Evolutionary conservation across 2,329 filamentous ascomycete genomes (phyloP).

Genomic region (Trichophyton mentagrophytes): DNA sequence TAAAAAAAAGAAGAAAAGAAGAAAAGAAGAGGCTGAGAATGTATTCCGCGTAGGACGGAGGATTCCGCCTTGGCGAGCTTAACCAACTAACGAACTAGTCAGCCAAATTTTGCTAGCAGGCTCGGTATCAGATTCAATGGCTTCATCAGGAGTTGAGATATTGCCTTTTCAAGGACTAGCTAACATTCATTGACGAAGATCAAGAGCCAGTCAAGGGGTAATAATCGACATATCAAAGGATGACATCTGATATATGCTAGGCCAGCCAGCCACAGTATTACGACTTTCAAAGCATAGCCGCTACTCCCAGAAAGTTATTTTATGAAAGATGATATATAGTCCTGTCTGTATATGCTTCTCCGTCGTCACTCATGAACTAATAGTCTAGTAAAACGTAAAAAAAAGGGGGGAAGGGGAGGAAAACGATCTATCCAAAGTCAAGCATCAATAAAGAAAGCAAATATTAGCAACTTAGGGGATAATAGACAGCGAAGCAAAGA

Average conservation of each 20-base stretch:
- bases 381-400: neutral
- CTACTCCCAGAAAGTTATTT: neutral
- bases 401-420: neutral
- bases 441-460: neutral
- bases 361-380: conserved; percentile 1
- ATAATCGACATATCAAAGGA: neutral
- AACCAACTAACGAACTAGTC: no score
- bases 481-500: neutral
- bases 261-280: neutral
- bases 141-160: no score
- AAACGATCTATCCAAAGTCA: neutral
- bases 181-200: no score
- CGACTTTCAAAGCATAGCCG: neutral
- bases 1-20: no score
- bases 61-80: no score
- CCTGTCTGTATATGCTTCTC: conserved; percentile 1
- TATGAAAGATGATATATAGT: neutral
- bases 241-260: neutral
- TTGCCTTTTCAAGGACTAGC: no score
- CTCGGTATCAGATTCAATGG: no score
- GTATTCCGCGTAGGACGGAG: no score
- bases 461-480: neutral
- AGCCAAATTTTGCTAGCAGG: no score
- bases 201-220: neutral
- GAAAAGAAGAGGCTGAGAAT: no score